A percentile compares a stretch with the other conserved stretches of the same genome.
Conservation (phyloP, 441 rosid species). For the Pelargonium myrrhifolium region DNA sequence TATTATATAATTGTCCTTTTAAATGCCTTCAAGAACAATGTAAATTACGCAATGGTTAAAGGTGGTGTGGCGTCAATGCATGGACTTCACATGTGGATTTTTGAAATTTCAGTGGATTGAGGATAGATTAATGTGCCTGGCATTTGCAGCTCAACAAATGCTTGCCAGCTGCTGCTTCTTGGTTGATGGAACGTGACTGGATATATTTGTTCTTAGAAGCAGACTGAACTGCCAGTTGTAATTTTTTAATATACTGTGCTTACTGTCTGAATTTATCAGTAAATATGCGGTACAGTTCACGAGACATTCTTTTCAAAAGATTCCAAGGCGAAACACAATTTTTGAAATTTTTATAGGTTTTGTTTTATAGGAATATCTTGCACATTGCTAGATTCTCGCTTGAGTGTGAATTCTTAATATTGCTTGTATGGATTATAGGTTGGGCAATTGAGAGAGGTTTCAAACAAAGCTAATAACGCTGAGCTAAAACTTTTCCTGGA, state of each 20-base stretch:
- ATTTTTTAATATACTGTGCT: background rate
- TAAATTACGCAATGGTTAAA: background rate
- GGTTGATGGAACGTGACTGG: background rate
- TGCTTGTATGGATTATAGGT: slow-evolving; percentile 32
- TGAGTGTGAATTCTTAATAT: background rate
- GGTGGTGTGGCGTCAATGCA: background rate
- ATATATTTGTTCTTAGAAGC: background rate
- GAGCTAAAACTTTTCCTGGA: slow-evolving; percentile 68
- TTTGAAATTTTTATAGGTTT: background rate
- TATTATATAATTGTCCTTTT: background rate
- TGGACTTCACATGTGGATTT: background rate
- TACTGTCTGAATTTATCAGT: background rate
- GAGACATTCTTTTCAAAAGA: background rate
- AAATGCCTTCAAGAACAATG: background rate
- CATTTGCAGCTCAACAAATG: background rate
- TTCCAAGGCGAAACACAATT: background rate
- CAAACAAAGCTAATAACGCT: slow-evolving; percentile 52
- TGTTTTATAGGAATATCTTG: background rate
- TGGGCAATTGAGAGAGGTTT: slow-evolving; percentile 63
- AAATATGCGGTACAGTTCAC: background rate
- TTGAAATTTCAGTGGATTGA: background rate
- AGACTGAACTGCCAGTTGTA: background rate
- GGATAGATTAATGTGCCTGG: background rate
- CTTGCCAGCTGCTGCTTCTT: background rate
- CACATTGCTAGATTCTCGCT: background rate